phyloP scores from a whole-genome alignment of 257 asterid genomes.

The Capsicum pubescens region DNA sequence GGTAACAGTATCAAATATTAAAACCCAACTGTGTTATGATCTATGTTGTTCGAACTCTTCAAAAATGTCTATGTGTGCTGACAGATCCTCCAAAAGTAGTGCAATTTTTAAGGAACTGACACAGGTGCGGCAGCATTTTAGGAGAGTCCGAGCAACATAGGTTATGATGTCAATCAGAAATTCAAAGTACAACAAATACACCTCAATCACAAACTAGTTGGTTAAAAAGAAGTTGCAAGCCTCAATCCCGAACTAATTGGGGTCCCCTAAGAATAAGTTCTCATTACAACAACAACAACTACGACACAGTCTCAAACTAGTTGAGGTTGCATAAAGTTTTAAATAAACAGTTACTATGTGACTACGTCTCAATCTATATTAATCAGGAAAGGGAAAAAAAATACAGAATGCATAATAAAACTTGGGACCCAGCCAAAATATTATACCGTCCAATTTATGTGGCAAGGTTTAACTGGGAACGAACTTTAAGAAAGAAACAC shows the following conservation, averaged over 20 bases:
- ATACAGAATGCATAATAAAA: not conserved
- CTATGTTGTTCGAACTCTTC: too few species aligned
- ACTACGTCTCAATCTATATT: not conserved
- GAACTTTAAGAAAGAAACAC: not conserved
- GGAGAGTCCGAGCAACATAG: too few species aligned
- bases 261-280: not conserved
- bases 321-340: not conserved
- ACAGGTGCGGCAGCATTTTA: too few species aligned
- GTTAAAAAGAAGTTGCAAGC: not conserved
- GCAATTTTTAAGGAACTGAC: too few species aligned
- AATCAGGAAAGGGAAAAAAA: not conserved
- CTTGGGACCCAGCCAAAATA: not conserved
- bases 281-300: not conserved
- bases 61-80: too few species aligned
- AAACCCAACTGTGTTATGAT: not conserved
- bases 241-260: not conserved
- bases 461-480: not conserved
- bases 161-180: not conserved
- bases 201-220: constrained; percentile 18
- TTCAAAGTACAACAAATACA: not conserved
- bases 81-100: too few species aligned
- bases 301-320: not conserved
- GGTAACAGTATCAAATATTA: not conserved
- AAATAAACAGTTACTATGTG: not conserved
- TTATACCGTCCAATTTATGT: not conserved